These are phyloP conservation scores for Blastobotrys elegans DNA, from an alignment of 1,139 yeast species.

Conservation along the genomic window DNA sequence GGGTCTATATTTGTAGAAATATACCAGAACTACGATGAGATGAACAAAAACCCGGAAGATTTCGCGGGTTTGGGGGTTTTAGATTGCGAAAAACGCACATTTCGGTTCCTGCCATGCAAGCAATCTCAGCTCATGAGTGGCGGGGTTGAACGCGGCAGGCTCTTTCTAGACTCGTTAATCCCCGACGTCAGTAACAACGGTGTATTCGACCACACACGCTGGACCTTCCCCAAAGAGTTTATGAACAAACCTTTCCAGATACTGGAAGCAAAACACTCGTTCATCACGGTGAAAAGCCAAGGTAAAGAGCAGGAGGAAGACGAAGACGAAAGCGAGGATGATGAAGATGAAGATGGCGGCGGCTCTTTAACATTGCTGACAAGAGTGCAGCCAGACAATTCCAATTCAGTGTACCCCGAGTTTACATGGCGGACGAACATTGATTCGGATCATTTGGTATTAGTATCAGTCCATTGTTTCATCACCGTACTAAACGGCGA, in stretches of 20 bases:
- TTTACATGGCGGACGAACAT: conserved; percentile 6
- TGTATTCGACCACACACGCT: conserved; percentile 3
- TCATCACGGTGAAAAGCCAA: conserved; percentile 1
- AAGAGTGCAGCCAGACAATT: not conserved
- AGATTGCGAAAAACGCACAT: not conserved
- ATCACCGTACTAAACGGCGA: conserved; percentile 2
- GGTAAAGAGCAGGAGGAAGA: not conserved
- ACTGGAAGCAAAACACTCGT: not conserved
- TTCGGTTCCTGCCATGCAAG: conserved; percentile 4
- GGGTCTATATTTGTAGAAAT: not conserved
- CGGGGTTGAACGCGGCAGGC: not conserved
- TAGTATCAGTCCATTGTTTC: conserved; percentile 8
- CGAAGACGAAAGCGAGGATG: no score
- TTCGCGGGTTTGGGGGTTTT: conserved; percentile 5
- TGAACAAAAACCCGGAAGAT: not conserved
- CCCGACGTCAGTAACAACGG: not conserved
- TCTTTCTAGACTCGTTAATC: conserved; percentile 5
- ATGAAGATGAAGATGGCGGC: not conserved
- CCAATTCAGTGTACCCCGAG: conserved; percentile 2
- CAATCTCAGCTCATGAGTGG: not conserved
- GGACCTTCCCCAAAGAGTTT: conserved; percentile 5
- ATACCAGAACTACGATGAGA: not conserved
- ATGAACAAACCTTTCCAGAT: not conserved
- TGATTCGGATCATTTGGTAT: not conserved
- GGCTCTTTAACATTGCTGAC: not conserved